phyloP scores from a whole-genome alignment of 2,329 filamentous ascomycete genomes.

The Balansia obtecta region DNA sequence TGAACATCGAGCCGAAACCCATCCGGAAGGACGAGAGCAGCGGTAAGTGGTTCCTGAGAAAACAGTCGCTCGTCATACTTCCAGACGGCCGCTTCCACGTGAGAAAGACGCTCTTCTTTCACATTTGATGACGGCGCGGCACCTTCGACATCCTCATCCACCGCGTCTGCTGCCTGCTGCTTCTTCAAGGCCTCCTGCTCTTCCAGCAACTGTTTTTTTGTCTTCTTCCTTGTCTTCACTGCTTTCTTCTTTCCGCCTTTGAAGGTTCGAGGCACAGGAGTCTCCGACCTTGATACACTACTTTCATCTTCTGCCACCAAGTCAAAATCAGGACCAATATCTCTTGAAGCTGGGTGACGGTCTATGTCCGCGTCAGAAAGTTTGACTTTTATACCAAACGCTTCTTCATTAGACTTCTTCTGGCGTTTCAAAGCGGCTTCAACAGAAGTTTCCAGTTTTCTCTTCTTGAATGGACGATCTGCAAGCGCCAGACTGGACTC shows the following conservation, averaged over 20 bases:
- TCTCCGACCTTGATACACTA: conserved; percentile 32
- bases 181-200: conserved; percentile 50
- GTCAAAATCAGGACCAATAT: conserved; percentile 36
- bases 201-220: conserved; percentile 65
- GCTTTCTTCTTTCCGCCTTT: conserved; percentile 44
- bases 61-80: conserved; percentile 34
- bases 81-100: conserved; percentile 35
- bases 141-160: conserved; percentile 27
- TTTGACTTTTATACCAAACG: conserved; percentile 53
- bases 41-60: conserved; percentile 30
- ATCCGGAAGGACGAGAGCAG: conserved; percentile 33
- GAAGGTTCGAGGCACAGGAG: conserved; percentile 26
- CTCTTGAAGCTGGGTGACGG: conserved; percentile 34
- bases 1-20: conserved; percentile 33
- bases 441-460: conserved; percentile 56
- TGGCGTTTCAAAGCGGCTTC: conserved; percentile 64
- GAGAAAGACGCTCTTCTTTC: conserved; percentile 10
- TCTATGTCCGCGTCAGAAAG: conserved; percentile 38
- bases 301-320: conserved; percentile 28
- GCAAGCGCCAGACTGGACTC: conserved; percentile 58
- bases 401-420: conserved; percentile 68
- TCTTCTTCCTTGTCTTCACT: conserved; percentile 56
- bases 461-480: conserved; percentile 41
- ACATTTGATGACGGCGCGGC: conserved; percentile 20
- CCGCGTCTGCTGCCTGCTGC: conserved; percentile 36